These are phyloP conservation scores for Cryptococcus depauperatus DNA, from an alignment of 1,284 basidiomycete genomes.

Conservation along the genomic window DNA sequence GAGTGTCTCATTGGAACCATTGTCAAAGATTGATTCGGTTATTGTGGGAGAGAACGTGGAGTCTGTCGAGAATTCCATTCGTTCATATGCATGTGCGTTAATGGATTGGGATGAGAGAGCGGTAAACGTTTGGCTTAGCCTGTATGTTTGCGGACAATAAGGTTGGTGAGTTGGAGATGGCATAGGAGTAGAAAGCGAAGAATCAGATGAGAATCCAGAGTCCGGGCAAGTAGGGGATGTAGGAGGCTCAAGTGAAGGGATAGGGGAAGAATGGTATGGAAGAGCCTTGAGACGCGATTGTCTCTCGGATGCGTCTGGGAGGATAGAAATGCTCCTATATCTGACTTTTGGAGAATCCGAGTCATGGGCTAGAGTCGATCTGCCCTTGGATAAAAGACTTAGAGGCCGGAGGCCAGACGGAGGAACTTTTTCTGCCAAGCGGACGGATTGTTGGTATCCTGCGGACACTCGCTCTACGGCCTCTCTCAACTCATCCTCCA, in stretches of 20 bases:
- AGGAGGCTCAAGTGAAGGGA: neutral
- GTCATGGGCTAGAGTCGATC: neutral
- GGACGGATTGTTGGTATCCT: neutral
- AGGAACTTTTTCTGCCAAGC: neutral
- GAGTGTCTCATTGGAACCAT: neutral
- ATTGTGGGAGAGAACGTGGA: neutral
- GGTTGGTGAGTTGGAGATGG: neutral
- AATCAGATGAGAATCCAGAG: neutral
- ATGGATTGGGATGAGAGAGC: neutral
- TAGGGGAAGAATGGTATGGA: slow-evolving; percentile 2
- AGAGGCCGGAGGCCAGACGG: neutral
- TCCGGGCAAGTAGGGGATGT: neutral
- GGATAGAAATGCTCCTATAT: neutral
- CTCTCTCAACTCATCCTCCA: slow-evolving; percentile 2
- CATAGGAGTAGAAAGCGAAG: neutral
- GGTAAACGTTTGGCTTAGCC: slow-evolving; percentile 1
- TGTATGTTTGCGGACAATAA: neutral
- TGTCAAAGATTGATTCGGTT: neutral
- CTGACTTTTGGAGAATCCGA: neutral
- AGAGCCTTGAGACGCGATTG: neutral
- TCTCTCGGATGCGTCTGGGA: neutral
- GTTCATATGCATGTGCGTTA: slow-evolving; percentile 1
- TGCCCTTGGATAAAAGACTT: neutral
- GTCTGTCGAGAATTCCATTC: neutral
- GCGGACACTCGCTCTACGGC: neutral